Conservation (phyloP, 2,329 filamentous ascomycete species). For the Aspergillus ochraceoroseus region DNA sequence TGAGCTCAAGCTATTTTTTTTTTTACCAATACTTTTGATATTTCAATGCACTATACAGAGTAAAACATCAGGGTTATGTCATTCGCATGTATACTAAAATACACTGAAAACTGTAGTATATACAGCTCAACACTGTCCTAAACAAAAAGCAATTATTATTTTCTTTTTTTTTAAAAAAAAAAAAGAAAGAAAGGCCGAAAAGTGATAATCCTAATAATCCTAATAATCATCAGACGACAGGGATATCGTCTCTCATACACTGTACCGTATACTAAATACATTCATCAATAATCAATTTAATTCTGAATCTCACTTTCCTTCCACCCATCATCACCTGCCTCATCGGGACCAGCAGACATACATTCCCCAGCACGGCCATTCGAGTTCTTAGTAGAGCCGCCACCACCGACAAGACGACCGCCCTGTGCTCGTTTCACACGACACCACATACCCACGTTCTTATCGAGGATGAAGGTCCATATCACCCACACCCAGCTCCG, state of each 20-base stretch:
- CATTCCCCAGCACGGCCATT: slow-evolving; percentile 42
- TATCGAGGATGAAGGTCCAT: slow-evolving; percentile 92
- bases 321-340: slow-evolving; percentile 55
- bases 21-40: no score
- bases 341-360: slow-evolving; percentile 45
- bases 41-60: no score
- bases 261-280: not conserved
- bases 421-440: slow-evolving; percentile 88
- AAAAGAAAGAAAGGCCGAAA: no score
- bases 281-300: slow-evolving; percentile 35
- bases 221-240: slow-evolving; percentile 1
- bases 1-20: no score
- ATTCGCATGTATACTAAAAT: no score
- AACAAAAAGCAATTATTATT: no score
- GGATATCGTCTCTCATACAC: slow-evolving; percentile 14
- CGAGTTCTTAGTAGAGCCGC: slow-evolving; percentile 15
- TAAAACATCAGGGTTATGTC: no score
- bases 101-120: no score
- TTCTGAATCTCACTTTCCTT: slow-evolving; percentile 65
- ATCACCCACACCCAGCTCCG: slow-evolving; percentile 89
- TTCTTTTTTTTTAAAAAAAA: no score
- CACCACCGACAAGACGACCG: slow-evolving; percentile 54
- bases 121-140: no score
- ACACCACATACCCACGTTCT: slow-evolving; percentile 82
- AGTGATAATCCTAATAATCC: slow-evolving; percentile 1